Base-by-base conservation (phyloP, 108 stramenopile genomes). In the Fistulifera pelliculosa region DNA sequence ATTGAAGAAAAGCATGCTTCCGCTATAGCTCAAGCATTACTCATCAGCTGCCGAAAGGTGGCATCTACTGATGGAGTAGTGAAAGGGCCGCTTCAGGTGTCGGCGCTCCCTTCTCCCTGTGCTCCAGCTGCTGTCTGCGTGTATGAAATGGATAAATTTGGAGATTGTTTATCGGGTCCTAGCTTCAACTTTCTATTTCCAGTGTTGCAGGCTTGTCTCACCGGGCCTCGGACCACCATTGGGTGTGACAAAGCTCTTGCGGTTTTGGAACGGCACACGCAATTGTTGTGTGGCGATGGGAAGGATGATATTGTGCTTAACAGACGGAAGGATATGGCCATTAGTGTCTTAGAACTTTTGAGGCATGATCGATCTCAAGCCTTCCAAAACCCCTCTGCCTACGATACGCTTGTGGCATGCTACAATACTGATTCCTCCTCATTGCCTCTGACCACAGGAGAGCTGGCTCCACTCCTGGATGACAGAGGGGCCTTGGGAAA, bases 101-200 rank as follows among this genome's bases (percentile, higher is more conserved):
- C 54, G 1, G 56, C 83, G 17, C 68, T 93, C 14, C 91, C 91
- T 31, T 78, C 85, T 12, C 77, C 75, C 21, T 93, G 91, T 61
- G 75, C 79, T 25, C 60, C 81, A 17, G 87, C 81, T 25, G 85
- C 85, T n/a, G 58, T 56, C 10, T 60, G 72, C 21, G 73, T 93
- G 27, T 72, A 67, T 49, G 87, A 85, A 61, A 85, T 93, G 76
- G 87, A 87, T 40, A 76, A 89, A 14, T 86, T 74, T 58, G 71
- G 70, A 22, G 87, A 87, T 21, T 65, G 66, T 47, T 62, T 93
- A 18, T 87, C 87, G n/a, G 81, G 76, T 25, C 55, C 76, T 47
- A 89, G 87, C 0, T 93, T 93, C 61, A 61, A 53, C 26, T 87
- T 93, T 62, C 73, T 93, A 18, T 85, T 93, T 45, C 91, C 91